phyloP scores from a whole-genome alignment of 768 basidiomycete species.

The Psilocybe cubensis region DNA sequence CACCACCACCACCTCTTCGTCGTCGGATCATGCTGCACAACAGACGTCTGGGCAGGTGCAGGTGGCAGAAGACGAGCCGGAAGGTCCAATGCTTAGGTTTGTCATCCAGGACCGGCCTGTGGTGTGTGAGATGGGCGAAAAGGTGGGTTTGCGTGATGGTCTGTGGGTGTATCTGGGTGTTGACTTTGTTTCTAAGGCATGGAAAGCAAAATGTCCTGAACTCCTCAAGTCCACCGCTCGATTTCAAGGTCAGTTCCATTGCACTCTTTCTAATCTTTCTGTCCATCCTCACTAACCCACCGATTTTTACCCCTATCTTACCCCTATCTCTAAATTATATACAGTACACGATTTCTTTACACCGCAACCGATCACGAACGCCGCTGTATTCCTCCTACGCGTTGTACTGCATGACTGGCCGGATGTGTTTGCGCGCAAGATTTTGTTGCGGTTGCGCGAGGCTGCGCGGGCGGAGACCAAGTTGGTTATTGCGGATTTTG shows the following conservation, averaged over 20 bases:
- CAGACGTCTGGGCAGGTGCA: too few species aligned
- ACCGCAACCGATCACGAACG: slow-evolving; percentile 54
- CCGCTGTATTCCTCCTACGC: slow-evolving; percentile 71
- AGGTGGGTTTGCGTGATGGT: slow-evolving; percentile 34
- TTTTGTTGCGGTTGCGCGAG: slow-evolving; percentile 47
- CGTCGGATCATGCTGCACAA: too few species aligned
- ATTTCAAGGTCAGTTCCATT: slow-evolving; percentile 49
- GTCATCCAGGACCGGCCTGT: slow-evolving; percentile 68
- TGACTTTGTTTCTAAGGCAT: slow-evolving; percentile 39
- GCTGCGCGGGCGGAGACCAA: slow-evolving; percentile 56
- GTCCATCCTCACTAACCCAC: too few species aligned
- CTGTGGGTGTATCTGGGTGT: background rate
- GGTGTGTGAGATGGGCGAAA: slow-evolving; percentile 55
- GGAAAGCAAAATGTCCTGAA: slow-evolving; percentile 62
- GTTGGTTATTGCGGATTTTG: slow-evolving; percentile 72
- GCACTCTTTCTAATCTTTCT: background rate
- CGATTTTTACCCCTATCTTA: too few species aligned
- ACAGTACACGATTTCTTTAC: slow-evolving; percentile 80
- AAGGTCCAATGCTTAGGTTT: slow-evolving; percentile 41
- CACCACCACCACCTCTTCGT: too few species aligned
- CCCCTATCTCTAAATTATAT: too few species aligned
- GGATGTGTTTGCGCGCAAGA: slow-evolving; percentile 53
- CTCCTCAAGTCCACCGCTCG: slow-evolving; percentile 54
- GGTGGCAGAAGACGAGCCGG: too few species aligned
- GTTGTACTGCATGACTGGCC: slow-evolving; percentile 84